Base-by-base conservation (phyloP, 2,329 filamentous ascomycete genomes). In the Penicillium sp. region DNA sequence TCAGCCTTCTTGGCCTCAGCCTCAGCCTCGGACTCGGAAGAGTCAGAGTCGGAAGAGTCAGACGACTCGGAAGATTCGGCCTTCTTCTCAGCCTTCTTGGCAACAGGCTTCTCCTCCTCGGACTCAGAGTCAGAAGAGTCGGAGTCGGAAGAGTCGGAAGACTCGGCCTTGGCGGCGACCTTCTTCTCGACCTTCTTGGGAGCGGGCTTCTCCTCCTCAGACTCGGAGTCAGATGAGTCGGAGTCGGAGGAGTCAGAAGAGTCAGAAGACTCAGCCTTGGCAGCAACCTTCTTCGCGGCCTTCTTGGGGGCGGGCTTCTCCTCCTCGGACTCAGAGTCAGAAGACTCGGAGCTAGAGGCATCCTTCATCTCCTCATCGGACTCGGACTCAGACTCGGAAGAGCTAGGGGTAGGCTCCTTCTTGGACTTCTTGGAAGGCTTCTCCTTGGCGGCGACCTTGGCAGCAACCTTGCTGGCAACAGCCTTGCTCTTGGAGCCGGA, bases 401-500 rank as follows among this genome's bases (percentile, higher is more conserved):
- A 60, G 56, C 60, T 62, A 38, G 62, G 63, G 38, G 63, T 69
- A 50, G 69, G 66, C 48, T 67, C 71, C 63, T 72, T 72, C 66
- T 72, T 69, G 52, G 57, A 67, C 60, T 72, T 69, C 60, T 69
- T 64, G 47, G 59, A 67, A 33, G 44, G 52, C 66, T 74, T 74
- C 45, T 67, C 67, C 63, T 74, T 74, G 41, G 62, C 49, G 45
- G 64, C 68, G 27, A 71, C 59, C 54, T 74, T 74, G 41, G 62
- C 49, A 44, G 64, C 68, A 25, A 71, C 59, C 54, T 72, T 67
- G 53, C 66, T 68, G 52, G 72, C 72, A 46, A 74, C 60, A 50
- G 69, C 65, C 65, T 75, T 75, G 68, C 69, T 71, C 71, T 75
- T 74, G 46, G 66, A 57, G 61, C 74, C 74, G 29, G 68, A 64